Conservation (phyloP, 345 rosid species). For the Arabidopsis arenosa region DNA sequence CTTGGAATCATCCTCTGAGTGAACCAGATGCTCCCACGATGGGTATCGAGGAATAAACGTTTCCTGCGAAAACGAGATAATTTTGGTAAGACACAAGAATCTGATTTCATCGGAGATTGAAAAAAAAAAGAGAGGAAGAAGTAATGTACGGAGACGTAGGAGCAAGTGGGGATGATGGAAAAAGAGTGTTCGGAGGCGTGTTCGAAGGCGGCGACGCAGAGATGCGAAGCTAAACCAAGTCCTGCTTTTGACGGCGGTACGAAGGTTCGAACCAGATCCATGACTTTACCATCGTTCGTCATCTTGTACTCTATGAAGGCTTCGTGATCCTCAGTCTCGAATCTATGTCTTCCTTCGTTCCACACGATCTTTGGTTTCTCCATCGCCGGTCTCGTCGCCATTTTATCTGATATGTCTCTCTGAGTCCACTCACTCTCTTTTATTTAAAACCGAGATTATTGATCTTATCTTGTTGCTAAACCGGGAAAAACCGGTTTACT, state of each 20-base stretch:
- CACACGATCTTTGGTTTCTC: conserved; percentile 61
- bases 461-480: background rate
- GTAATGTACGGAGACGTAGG: conserved; percentile 65
- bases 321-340: conserved; percentile 81
- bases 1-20: conserved; percentile 51
- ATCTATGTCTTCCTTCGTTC: conserved; percentile 61
- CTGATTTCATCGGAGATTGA: background rate
- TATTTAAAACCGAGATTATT: background rate
- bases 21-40: conserved; percentile 55
- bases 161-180: conserved; percentile 71
- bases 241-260: conserved; percentile 81
- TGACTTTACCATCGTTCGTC: conserved; percentile 52
- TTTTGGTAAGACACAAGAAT: background rate
- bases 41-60: conserved; percentile 79
- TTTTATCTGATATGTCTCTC: background rate
- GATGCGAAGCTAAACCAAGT: conserved; percentile 74
- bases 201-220: conserved; percentile 68
- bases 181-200: conserved; percentile 69
- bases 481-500: conserved; percentile 18
- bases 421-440: background rate
- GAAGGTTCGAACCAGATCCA: conserved; percentile 73
- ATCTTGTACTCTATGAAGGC: conserved; percentile 68
- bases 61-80: conserved; percentile 52
- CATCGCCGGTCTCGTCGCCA: conserved; percentile 17
- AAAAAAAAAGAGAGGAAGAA: background rate